phyloP scores from a whole-genome alignment of 352 stramenopile genomes.

The Achlya hypogyna region DNA sequence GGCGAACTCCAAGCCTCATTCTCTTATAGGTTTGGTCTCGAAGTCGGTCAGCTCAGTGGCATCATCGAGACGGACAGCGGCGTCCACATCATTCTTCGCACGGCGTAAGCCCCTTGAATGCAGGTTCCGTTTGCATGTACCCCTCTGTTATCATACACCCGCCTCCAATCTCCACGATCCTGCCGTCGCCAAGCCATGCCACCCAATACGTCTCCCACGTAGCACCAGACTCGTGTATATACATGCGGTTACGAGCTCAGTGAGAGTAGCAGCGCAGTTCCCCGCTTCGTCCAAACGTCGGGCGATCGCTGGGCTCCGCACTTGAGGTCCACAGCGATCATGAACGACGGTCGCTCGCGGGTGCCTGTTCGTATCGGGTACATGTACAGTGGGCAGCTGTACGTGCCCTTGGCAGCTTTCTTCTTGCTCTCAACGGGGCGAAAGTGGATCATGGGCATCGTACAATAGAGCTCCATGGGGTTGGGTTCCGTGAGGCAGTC shows the following conservation, averaged over 20 bases:
- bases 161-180: no score
- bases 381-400: slow-evolving; percentile 93
- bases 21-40: slow-evolving; percentile 81
- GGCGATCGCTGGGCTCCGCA: slow-evolving; percentile 70
- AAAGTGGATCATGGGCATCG: slow-evolving; percentile 92
- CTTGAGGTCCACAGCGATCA: slow-evolving; percentile 91
- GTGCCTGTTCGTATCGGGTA: slow-evolving; percentile 94
- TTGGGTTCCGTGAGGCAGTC: slow-evolving; percentile 83
- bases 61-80: slow-evolving; percentile 94
- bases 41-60: slow-evolving; percentile 88
- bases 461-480: slow-evolving; percentile 87
- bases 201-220: no score
- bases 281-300: slow-evolving; percentile 91
- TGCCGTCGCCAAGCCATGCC: no score
- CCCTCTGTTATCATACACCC: no score
- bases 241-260: slow-evolving; percentile 48
- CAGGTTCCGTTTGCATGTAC: background rate
- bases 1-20: background rate
- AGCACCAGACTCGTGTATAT: background rate
- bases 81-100: slow-evolving; percentile 95
- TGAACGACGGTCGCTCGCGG: slow-evolving; percentile 90
- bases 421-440: slow-evolving; percentile 93
- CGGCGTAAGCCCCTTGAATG: slow-evolving; percentile 35
- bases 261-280: slow-evolving; percentile 88
- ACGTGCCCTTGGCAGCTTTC: slow-evolving; percentile 87